Evolutionary conservation across 495 filamentous ascomycete genomes (phyloP).

Genomic region (Penicillium crystallinum): DNA sequence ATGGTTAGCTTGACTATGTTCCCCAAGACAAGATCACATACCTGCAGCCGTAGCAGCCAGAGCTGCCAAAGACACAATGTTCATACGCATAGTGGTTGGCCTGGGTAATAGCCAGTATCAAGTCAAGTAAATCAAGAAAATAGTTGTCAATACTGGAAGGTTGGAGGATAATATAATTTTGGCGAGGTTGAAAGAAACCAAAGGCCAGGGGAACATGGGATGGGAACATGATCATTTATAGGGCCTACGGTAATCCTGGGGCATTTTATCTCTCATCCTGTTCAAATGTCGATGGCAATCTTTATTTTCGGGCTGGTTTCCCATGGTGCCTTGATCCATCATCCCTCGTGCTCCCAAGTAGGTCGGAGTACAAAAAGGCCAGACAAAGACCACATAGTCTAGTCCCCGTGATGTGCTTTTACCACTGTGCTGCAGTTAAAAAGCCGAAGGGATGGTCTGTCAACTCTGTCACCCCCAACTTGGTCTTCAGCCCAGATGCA

Average conservation of each 20-base stretch:
- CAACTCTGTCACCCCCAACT: conserved; percentile 1
- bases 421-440: background rate
- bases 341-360: conserved; percentile 12
- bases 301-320: conserved; percentile 15
- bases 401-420: background rate
- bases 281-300: background rate
- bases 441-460: background rate
- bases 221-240: conserved; percentile 11
- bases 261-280: background rate
- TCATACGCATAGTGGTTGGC: conserved; percentile 15
- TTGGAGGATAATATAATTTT: background rate
- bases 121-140: background rate
- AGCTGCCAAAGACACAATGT: conserved; percentile 14
- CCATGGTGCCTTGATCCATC: conserved; percentile 13
- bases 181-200: conserved; percentile 3
- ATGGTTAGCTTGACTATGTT: background rate
- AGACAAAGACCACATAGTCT: conserved; percentile 6
- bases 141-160: background rate
- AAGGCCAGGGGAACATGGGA: background rate
- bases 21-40: background rate
- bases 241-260: background rate
- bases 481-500: conserved; percentile 9
- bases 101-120: background rate
- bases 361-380: conserved; percentile 14
- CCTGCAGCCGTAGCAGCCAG: conserved; percentile 20